These are phyloP conservation scores for Pythium volutum DNA, from an alignment of 352 stramenopile genomes.

Conservation along the genomic window DNA sequence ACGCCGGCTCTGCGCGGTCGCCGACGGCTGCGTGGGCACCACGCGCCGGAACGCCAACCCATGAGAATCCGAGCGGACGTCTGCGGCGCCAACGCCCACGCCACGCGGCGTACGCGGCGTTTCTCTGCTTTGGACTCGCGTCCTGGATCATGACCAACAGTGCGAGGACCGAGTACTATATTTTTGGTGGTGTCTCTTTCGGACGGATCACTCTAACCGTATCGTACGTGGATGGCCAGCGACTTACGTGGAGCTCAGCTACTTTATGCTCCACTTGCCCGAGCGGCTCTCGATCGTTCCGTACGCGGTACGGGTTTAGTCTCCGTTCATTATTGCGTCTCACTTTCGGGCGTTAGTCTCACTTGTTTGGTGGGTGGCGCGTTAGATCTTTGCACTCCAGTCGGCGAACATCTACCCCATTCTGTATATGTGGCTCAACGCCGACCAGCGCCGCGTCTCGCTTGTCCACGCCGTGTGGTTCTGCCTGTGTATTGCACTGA, in stretches of 20 bases:
- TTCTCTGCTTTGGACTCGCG: conserved; percentile 21
- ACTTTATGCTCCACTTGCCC: conserved; percentile 50
- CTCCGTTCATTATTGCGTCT: neutral
- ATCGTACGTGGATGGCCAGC: conserved; percentile 24
- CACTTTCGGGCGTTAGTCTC: neutral
- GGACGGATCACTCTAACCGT: no score
- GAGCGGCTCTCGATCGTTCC: conserved; percentile 65
- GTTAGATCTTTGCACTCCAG: conserved; percentile 62
- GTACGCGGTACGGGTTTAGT: conserved; percentile 39
- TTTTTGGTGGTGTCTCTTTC: no score
- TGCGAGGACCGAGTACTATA: conserved; percentile 5
- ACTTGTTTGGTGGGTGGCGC: neutral
- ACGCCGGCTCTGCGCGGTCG: neutral
- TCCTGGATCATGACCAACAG: conserved; percentile 29
- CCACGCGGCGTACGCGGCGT: conserved; percentile 20
- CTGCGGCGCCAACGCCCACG: conserved; percentile 10
- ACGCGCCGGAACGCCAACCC: neutral
- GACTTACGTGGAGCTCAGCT: conserved; percentile 60
- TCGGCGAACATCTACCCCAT: conserved; percentile 68
- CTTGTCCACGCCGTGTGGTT: conserved; percentile 54
- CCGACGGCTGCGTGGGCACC: conserved; percentile 9
- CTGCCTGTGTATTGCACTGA: conserved; percentile 40
- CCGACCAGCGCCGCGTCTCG: conserved; percentile 33
- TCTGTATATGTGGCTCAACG: conserved; percentile 66
- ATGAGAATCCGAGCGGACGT: conserved; percentile 11